phyloP scores from a whole-genome alignment of 345 rosid species.

The Populus euphratica region DNA sequence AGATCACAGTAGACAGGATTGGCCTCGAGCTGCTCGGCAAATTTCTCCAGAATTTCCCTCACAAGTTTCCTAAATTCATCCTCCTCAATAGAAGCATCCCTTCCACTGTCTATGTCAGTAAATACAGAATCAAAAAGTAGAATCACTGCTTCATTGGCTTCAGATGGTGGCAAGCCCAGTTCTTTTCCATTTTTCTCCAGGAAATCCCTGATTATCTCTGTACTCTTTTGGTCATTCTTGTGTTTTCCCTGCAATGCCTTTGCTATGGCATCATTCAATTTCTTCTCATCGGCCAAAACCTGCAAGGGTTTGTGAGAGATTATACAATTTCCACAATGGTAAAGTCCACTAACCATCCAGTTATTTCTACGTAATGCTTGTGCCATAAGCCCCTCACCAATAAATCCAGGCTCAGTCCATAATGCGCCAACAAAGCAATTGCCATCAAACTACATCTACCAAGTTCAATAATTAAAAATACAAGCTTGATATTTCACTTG shows the following conservation, averaged over 20 bases:
- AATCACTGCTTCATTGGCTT: constrained; percentile 52
- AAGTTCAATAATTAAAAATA: not conserved
- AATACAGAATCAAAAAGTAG: constrained; percentile 58
- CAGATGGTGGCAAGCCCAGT: constrained; percentile 67
- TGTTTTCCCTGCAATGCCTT: constrained; percentile 33
- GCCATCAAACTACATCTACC: not conserved
- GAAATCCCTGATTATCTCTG: constrained; percentile 39
- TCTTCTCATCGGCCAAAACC: constrained; percentile 53
- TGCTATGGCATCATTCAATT: constrained; percentile 34
- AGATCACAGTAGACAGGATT: constrained; percentile 46
- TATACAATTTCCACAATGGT: not conserved
- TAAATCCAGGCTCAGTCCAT: not conserved
- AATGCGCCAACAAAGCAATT: not conserved
- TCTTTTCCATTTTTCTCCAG: constrained; percentile 54
- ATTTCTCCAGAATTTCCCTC: constrained; percentile 50
- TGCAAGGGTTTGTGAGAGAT: constrained; percentile 30
- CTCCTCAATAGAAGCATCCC: constrained; percentile 20
- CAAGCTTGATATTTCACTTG: not conserved
- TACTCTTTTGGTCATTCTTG: constrained; percentile 20
- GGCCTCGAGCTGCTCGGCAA: constrained; percentile 58
- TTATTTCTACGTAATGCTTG: too few species aligned
- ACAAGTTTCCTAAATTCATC: constrained; percentile 36
- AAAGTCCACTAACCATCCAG: not conserved
- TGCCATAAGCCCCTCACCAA: not conserved
- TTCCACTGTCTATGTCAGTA: constrained; percentile 29